Conservation (phyloP, 2,329 filamentous ascomycete genomes). For the Botrytis medusae region DNA sequence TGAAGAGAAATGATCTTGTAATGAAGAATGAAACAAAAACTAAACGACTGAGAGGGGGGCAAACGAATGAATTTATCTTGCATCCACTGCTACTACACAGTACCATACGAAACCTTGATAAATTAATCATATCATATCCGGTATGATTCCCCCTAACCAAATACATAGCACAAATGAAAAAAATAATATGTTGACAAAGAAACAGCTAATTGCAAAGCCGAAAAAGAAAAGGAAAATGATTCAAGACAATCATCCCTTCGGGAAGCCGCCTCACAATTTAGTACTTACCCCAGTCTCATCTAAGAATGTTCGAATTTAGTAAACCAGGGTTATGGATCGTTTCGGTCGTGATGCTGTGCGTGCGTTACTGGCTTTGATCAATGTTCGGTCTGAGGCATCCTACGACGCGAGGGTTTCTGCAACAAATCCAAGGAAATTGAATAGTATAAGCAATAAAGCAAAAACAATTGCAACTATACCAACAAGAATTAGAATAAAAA, state of each 20-base stretch:
- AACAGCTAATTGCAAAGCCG: not conserved
- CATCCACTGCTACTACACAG: conserved; percentile 17
- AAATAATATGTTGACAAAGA: conserved; percentile 11
- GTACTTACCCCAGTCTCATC: conserved; percentile 22
- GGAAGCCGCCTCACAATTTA: conserved; percentile 24
- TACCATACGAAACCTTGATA: conserved; percentile 15
- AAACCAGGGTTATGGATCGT: conserved; percentile 12
- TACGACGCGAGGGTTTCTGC: conserved; percentile 6
- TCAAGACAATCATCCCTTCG: conserved; percentile 34
- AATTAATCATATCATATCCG: conserved; percentile 21
- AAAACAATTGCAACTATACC: not conserved
- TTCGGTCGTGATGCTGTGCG: conserved; percentile 13
- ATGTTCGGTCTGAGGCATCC: conserved; percentile 3
- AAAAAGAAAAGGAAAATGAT: conserved; percentile 18
- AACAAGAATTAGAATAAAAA: not conserved
- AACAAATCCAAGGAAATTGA: not conserved
- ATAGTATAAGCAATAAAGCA: conserved; percentile 8
- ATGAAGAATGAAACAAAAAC: conserved; percentile 2
- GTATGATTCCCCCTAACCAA: conserved; percentile 15
- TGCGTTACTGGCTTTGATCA: conserved; percentile 14
- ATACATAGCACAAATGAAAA: conserved; percentile 11
- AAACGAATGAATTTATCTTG: conserved; percentile 23
- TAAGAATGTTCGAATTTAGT: conserved; percentile 26
- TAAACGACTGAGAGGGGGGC: conserved; percentile 4
- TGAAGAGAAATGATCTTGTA: not conserved